phyloP scores from a whole-genome alignment of 2,329 filamentous ascomycete species.

The Pseudogymnoascus sp. region DNA sequence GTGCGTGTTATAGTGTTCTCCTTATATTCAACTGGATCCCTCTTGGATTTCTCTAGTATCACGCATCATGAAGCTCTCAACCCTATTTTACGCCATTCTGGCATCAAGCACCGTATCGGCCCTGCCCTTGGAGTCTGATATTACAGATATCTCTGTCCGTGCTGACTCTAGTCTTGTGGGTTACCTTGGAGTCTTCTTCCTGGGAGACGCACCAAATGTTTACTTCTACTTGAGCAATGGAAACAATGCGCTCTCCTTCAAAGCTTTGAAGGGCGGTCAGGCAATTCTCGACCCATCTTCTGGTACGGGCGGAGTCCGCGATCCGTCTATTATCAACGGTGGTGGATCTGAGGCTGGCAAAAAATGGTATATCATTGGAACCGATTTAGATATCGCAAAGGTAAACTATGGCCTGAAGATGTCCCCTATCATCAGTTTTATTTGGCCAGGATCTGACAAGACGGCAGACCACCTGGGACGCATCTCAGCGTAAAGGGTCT shows the following conservation, averaged over 20 bases:
- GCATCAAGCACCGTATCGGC: background rate
- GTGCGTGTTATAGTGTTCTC: background rate
- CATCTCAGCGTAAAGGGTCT: constrained; percentile 44
- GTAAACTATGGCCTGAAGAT: constrained; percentile 20
- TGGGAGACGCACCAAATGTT: constrained; percentile 46
- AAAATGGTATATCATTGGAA: constrained; percentile 52
- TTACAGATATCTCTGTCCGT: constrained; percentile 10
- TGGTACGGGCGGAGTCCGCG: constrained; percentile 47
- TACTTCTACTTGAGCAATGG: constrained; percentile 49
- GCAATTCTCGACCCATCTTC: constrained; percentile 43
- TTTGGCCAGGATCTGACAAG: background rate
- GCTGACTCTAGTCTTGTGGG: constrained; percentile 37
- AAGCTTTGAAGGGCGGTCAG: constrained; percentile 41
- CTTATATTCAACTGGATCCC: background rate
- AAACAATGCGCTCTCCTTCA: constrained; percentile 44
- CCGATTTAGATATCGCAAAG: constrained; percentile 46
- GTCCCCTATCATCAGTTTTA: background rate
- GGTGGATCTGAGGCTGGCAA: constrained; percentile 40
- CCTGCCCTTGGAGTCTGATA: background rate
- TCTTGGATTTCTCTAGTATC: background rate
- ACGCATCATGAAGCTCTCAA: background rate
- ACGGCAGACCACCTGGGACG: constrained; percentile 44
- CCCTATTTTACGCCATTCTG: background rate
- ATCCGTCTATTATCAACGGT: constrained; percentile 43
- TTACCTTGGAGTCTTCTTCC: constrained; percentile 49